Conservation (phyloP, 345 rosid genomes). For the Aurinia saxatilis region DNA sequence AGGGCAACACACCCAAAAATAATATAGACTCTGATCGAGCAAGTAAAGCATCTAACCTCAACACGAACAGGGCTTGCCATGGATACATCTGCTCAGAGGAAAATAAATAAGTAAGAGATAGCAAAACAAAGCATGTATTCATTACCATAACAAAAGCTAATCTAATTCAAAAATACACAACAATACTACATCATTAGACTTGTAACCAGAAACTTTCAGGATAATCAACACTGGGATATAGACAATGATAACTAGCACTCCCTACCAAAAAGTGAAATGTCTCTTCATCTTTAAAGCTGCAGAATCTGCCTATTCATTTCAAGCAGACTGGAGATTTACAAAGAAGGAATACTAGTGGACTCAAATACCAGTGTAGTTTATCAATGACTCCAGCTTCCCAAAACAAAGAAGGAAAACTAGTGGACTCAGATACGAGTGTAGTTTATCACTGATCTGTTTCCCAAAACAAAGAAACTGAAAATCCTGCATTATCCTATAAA, state of each 20-base stretch:
- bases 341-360: no score
- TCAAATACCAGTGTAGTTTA: no score
- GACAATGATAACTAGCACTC: not conserved
- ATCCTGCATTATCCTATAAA: not conserved
- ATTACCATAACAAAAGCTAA: not conserved
- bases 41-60: conserved; percentile 33
- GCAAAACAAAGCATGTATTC: not conserved
- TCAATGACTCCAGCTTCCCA: no score
- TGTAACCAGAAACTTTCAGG: not conserved
- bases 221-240: not conserved
- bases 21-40: not conserved
- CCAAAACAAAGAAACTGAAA: not conserved
- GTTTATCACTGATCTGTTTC: no score
- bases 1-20: no score
- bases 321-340: no score
- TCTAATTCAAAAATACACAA: not conserved
- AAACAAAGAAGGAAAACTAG: not conserved
- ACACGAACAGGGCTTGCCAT: conserved; percentile 32
- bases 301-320: no score
- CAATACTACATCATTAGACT: not conserved
- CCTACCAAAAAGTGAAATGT: no score
- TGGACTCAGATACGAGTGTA: not conserved
- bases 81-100: conserved; percentile 46
- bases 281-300: no score
- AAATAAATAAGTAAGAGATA: conserved; percentile 14